Evolutionary conservation across 225 moss, liverwort and hornwort species (phyloP), one percentile per base, ranked within the genome.

Genomic region (Anthoceros angustus): DNA sequence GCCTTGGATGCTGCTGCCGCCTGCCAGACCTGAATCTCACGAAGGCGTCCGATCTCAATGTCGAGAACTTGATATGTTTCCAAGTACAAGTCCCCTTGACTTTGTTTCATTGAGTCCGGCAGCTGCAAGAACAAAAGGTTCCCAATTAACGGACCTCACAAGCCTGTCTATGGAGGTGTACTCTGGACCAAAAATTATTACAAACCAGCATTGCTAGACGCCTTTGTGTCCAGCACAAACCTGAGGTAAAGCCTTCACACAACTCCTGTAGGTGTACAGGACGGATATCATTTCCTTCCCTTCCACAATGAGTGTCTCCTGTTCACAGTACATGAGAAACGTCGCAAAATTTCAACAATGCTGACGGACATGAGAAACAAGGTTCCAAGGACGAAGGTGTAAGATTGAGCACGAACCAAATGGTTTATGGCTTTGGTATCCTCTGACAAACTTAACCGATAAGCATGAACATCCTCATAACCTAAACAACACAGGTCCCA

Each of bases 161-260:
- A 32, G 32, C 32, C 4, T 32, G 32, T 32, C 32, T 32, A 32
- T 4, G 32, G 32, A 32, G 32, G 32, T 32, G 14, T 48, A 12
- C 1, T 18, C 5, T 48, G 46, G 12, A 12, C 46, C 46, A 48
- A 18, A 9, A 2, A 0, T 15, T 18, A 18, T 55, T 55, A 18
- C 55, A 55, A 9, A 9, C 7, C 55, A 55, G 45, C 45, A 1
- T 46, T 46, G 11, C 45, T 46, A 46, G 21, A 25, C 24, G 40
- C 42, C 39, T 41, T 40, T 40, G 18, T 61, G n/a, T 32, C n/a
- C 4, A 25, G 12, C 11, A 62, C 75, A 63, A 71, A 98, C 95
- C 89, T 98, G 95, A 40, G 98, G 98, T 72, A 98, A 84, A 38
- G 98, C 98, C 77, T 98, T 98, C 68, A 98, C 92, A 82, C 98